A percentile compares a stretch with the other conserved stretches of the same genome.
Conservation (phyloP, 2,329 filamentous ascomycete species). For the Metarhizium sp. region DNA sequence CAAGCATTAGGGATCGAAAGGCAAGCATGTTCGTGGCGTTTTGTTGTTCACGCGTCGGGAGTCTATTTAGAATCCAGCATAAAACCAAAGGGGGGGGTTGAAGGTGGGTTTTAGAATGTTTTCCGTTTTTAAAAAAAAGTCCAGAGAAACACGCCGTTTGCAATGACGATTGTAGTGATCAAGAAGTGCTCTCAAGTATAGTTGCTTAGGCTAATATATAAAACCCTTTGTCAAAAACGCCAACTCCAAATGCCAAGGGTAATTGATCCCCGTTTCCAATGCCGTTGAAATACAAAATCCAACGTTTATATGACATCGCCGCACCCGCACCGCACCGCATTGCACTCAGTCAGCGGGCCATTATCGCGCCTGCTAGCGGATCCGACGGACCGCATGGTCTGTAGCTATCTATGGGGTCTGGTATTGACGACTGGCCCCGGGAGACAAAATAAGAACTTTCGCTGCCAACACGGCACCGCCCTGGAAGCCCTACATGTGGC, state of each 20-base stretch:
- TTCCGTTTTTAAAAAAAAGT: too few relatives aligned
- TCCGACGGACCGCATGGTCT: not conserved
- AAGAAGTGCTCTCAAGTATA: not conserved
- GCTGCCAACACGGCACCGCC: too few relatives aligned
- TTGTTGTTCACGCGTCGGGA: conserved; percentile 19
- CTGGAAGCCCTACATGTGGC: not conserved
- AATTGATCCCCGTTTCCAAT: conserved; percentile 1
- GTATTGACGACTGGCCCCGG: not conserved
- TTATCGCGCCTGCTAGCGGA: not conserved
- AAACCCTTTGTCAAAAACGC: not conserved
- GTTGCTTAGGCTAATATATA: not conserved
- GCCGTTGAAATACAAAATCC: not conserved
- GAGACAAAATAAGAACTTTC: not conserved
- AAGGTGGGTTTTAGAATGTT: not conserved
- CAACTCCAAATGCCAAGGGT: conserved; percentile 10
- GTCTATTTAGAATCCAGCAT: conserved; percentile 19
- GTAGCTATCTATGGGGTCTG: not conserved
- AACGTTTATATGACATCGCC: not conserved
- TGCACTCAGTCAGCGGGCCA: not conserved
- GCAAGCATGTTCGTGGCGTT: conserved; percentile 22
- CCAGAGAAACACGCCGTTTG: not conserved
- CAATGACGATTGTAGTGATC: not conserved
- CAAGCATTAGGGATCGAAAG: conserved; percentile 8
- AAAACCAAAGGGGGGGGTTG: conserved; percentile 9
- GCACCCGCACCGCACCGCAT: not conserved